Conservation (phyloP, 495 filamentous ascomycete species). For the Penicillium salamii region DNA sequence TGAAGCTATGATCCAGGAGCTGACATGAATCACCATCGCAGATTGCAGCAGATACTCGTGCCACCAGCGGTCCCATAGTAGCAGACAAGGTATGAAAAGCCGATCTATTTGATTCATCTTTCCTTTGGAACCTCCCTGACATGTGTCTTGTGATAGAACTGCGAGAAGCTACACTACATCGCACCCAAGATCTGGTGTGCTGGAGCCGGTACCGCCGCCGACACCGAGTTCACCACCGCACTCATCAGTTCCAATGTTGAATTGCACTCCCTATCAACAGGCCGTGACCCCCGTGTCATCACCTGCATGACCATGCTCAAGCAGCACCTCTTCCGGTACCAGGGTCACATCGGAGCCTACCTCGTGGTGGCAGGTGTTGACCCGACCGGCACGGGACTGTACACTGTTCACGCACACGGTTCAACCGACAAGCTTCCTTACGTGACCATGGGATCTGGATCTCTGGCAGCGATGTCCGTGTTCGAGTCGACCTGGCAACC, state of each 20-base stretch:
- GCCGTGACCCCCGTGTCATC: constrained; percentile 93
- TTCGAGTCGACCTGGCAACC: constrained; percentile 97
- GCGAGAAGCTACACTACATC: constrained; percentile 99
- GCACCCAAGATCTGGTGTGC: constrained; percentile 99
- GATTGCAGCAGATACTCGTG: constrained; percentile 97
- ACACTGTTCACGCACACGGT: constrained; percentile 98
- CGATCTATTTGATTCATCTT: no score
- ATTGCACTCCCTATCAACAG: constrained; percentile 90
- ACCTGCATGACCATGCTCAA: constrained; percentile 99
- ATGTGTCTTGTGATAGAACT: constrained; percentile 62
- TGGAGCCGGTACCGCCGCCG: constrained; percentile 94
- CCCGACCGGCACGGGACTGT: constrained; percentile 92
- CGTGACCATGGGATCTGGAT: constrained; percentile 98
- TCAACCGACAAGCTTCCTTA: constrained; percentile 99
- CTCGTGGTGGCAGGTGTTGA: constrained; percentile 97
- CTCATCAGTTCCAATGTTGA: constrained; percentile 98
- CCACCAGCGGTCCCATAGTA: constrained; percentile 95
- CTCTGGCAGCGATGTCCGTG: constrained; percentile 93
- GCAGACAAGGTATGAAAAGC: constrained; percentile 79
- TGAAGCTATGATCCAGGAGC: not conserved
- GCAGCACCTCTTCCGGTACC: constrained; percentile 97
- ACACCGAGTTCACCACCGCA: constrained; percentile 98
- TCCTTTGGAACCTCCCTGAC: not conserved
- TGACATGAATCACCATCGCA: constrained; percentile 32
- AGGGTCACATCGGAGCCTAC: constrained; percentile 97